Conservation (phyloP, 164 flowering plant genomes). For the Platanus orientalis region DNA sequence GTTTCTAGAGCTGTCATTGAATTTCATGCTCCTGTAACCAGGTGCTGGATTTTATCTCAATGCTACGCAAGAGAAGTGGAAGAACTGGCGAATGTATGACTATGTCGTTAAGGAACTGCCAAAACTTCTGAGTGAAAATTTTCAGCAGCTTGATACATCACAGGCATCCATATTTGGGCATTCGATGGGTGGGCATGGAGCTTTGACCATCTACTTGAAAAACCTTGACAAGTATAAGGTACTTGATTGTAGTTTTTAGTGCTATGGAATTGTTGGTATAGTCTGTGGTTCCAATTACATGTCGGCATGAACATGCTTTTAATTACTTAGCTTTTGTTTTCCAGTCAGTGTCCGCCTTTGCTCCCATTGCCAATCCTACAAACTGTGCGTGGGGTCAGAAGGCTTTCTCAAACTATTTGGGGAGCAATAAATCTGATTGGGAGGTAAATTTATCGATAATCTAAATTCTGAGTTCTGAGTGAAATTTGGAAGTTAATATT, state of each 20-base stretch:
- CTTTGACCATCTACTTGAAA: constrained; percentile 85
- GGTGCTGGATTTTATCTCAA: constrained; percentile 99
- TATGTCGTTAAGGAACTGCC: constrained; percentile 96
- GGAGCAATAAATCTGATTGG: constrained; percentile 79
- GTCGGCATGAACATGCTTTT: constrained; percentile 3
- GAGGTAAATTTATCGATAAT: constrained; percentile 57
- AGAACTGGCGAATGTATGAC: constrained; percentile 99
- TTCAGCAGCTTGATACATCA: constrained; percentile 80
- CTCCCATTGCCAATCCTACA: constrained; percentile 85
- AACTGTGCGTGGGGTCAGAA: constrained; percentile 98
- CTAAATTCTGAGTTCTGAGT: background rate
- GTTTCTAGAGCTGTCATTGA: no score
- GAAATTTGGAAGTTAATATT: background rate
- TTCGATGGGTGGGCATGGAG: constrained; percentile 99
- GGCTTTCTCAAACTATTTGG: constrained; percentile 93
- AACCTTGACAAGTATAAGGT: constrained; percentile 94
- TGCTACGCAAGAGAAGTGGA: constrained; percentile 99
- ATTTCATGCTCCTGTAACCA: constrained; percentile 29
- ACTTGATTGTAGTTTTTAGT: constrained; percentile 6
- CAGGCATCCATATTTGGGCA: constrained; percentile 91
- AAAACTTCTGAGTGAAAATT: constrained; percentile 58
- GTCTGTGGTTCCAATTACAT: background rate
- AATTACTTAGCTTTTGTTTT: constrained; percentile 11
- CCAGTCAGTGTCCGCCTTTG: constrained; percentile 96
- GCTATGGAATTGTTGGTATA: background rate